These are phyloP conservation scores for Clitocybe nebularis DNA, from an alignment of 1,284 basidiomycete genomes.

Conservation along the genomic window DNA sequence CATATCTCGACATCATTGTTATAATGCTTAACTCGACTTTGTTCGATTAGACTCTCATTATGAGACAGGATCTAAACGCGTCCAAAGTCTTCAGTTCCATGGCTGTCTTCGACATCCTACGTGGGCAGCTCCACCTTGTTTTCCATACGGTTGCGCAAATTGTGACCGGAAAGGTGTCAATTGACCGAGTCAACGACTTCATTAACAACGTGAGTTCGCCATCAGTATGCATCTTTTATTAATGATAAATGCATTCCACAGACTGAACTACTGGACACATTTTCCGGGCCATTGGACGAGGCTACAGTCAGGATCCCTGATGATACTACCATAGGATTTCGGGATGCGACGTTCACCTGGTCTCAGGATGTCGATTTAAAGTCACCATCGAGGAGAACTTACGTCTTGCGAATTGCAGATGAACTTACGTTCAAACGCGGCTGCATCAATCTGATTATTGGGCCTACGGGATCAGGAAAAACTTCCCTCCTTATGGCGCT, in stretches of 20 bases:
- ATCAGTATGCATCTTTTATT: not conserved
- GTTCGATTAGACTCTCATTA: too few species aligned
- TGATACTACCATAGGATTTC: conserved; percentile 33
- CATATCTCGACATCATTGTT: too few species aligned
- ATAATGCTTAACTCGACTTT: too few species aligned
- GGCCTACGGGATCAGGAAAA: conserved; percentile 48
- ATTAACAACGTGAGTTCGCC: conserved; percentile 27
- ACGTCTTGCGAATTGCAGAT: conserved; percentile 42
- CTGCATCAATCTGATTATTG: conserved; percentile 58
- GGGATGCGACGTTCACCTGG: conserved; percentile 43
- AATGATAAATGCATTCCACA: conserved; percentile 14
- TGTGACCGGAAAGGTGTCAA: conserved; percentile 36
- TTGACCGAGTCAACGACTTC: conserved; percentile 43
- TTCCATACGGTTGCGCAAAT: conserved; percentile 20
- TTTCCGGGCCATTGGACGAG: conserved; percentile 27
- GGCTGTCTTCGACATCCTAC: conserved; percentile 31
- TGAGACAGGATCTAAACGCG: too few species aligned
- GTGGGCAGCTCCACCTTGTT: conserved; percentile 21
- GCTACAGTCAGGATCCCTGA: conserved; percentile 22
- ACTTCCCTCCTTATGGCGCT: conserved; percentile 43
- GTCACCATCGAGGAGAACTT: conserved; percentile 35
- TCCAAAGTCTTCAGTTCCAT: conserved; percentile 15
- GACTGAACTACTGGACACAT: conserved; percentile 49
- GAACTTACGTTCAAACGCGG: conserved; percentile 54
- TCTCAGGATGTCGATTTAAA: conserved; percentile 26